Evolutionary conservation across 2,329 filamentous ascomycete species (phyloP).

Genomic region (Paraconiothyrium brasiliense): DNA sequence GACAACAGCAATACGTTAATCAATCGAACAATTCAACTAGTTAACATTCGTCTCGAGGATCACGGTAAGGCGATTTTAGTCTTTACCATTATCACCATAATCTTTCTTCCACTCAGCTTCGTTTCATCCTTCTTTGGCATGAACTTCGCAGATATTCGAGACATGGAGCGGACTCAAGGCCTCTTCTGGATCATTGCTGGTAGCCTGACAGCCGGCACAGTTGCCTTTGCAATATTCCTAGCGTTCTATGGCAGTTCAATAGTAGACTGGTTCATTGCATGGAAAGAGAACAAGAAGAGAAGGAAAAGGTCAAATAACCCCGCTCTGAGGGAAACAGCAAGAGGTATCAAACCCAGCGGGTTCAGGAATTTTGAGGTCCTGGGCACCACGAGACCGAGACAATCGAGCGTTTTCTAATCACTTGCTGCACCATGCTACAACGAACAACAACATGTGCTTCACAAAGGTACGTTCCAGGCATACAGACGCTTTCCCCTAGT

Average conservation of each 20-base stretch:
- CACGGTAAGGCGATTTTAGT: conserved; percentile 56
- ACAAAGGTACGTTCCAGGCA: background rate
- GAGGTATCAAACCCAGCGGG: conserved; percentile 14
- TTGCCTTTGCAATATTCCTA: conserved; percentile 50
- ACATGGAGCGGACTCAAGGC: conserved; percentile 50
- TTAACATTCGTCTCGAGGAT: conserved; percentile 57
- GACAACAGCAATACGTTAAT: conserved; percentile 56
- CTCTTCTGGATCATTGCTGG: conserved; percentile 54
- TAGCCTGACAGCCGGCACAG: conserved; percentile 50
- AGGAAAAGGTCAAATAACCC: conserved; percentile 23
- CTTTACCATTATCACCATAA: conserved; percentile 56
- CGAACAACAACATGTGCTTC: background rate
- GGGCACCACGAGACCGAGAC: conserved; percentile 22
- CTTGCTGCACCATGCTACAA: background rate
- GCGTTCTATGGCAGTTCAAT: conserved; percentile 54
- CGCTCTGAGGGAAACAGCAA: conserved; percentile 7
- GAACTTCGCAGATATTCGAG: conserved; percentile 53
- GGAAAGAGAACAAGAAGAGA: conserved; percentile 43
- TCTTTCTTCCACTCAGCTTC: conserved; percentile 57
- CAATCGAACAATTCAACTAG: conserved; percentile 55
- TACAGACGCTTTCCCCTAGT: background rate
- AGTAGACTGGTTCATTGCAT: conserved; percentile 47
- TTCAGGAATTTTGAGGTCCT: conserved; percentile 29
- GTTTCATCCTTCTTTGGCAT: conserved; percentile 56
- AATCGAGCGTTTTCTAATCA: conserved; percentile 20